Percentiles rank a stretch among this genome's conserved stretches.
Conservation (phyloP, 148 eudicot genomes). For the Vaccinium myrtillus region DNA sequence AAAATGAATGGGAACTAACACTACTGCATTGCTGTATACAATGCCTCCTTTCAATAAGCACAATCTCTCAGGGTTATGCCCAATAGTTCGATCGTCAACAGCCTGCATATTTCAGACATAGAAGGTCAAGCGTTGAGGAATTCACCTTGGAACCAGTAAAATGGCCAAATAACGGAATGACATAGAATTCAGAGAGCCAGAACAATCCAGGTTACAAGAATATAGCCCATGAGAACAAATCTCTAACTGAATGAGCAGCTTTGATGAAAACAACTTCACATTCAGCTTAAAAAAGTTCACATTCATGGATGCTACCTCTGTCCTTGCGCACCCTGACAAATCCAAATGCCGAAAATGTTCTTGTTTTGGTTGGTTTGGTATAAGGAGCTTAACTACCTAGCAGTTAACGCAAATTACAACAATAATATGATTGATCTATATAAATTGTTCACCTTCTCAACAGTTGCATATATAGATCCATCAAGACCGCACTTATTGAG, state of each 20-base stretch:
- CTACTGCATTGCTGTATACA: constrained; percentile 79
- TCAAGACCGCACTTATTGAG: constrained; percentile 76
- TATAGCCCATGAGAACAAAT: background rate
- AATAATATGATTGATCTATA: background rate
- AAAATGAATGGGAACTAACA: constrained; percentile 48
- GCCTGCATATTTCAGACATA: constrained; percentile 42
- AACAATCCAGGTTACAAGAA: background rate
- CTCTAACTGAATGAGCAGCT: background rate
- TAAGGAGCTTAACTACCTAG: constrained; percentile 5
- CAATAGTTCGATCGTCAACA: constrained; percentile 83
- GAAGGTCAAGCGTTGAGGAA: background rate
- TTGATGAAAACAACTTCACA: background rate
- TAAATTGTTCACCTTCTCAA: constrained; percentile 57
- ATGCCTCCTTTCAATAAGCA: constrained; percentile 88
- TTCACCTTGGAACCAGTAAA: background rate
- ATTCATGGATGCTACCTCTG: background rate
- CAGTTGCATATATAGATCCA: constrained; percentile 69
- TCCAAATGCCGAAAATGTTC: background rate
- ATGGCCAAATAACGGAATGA: background rate
- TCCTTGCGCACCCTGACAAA: background rate
- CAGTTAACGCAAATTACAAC: background rate
- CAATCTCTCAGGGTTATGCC: constrained; percentile 90
- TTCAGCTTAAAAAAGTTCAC: background rate
- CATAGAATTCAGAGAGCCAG: background rate
- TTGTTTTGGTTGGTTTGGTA: background rate